Conservation (phyloP, 768 basidiomycete species). For the Udeniomyces megalosporus region DNA sequence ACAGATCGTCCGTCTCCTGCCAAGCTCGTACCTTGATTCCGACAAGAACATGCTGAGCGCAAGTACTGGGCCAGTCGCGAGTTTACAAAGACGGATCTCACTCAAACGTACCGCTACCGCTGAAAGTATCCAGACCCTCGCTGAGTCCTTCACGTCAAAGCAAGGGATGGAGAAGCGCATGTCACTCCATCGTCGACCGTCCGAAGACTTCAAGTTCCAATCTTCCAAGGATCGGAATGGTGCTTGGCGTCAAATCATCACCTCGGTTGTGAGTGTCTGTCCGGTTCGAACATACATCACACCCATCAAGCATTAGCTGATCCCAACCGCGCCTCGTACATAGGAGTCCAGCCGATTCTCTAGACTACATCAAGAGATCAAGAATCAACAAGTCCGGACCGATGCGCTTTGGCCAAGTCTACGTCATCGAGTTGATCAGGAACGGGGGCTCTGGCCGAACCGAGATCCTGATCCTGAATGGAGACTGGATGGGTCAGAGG, state of each 20-base stretch:
- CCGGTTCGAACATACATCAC: no score
- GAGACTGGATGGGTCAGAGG: constrained; percentile 83
- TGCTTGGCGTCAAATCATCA: constrained; percentile 28
- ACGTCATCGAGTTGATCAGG: constrained; percentile 46
- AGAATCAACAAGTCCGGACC: not conserved
- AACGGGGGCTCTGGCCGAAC: constrained; percentile 69
- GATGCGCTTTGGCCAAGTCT: constrained; percentile 33
- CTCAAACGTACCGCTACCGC: not conserved
- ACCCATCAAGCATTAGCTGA: no score
- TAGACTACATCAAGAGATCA: not conserved
- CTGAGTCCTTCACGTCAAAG: constrained; percentile 18
- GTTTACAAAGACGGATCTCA: constrained; percentile 7
- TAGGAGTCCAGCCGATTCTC: constrained; percentile 5
- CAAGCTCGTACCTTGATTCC: not conserved
- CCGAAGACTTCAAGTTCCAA: constrained; percentile 24
- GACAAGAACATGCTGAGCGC: not conserved
- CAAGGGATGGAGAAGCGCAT: constrained; percentile 21
- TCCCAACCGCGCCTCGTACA: no score
- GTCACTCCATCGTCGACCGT: constrained; percentile 23
- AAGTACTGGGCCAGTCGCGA: constrained; percentile 3
- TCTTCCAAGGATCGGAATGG: constrained; percentile 29
- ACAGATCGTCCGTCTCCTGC: constrained; percentile 2
- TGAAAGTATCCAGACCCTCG: not conserved
- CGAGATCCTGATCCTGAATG: constrained; percentile 40
- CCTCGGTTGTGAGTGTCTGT: constrained; percentile 13